Conservation (phyloP, 202 grass and related monocot genomes). For the Hordeum pubiflorum region DNA sequence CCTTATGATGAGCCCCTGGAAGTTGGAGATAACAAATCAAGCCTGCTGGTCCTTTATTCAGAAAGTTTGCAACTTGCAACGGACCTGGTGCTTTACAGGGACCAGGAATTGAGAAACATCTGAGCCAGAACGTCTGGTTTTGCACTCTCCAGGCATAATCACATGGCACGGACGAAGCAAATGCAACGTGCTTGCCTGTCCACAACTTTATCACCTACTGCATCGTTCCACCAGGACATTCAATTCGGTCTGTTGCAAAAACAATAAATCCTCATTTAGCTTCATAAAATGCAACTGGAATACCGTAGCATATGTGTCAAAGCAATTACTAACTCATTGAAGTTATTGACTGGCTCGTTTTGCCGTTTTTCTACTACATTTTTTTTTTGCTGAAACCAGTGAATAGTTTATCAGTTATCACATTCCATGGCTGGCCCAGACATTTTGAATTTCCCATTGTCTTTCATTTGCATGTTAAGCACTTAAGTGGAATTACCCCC, state of each 20-base stretch:
- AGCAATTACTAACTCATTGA: not conserved
- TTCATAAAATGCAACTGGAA: slow-evolving; percentile 1
- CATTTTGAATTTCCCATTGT: not conserved
- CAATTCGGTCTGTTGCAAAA: not conserved
- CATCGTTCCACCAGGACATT: slow-evolving; percentile 13
- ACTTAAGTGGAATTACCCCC: not conserved
- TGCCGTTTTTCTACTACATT: not conserved
- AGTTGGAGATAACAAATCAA: slow-evolving; percentile 34
- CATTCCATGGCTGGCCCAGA: not conserved
- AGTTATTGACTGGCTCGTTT: slow-evolving; percentile 12
- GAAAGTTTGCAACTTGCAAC: slow-evolving; percentile 26
- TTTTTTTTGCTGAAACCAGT: slow-evolving; percentile 13
- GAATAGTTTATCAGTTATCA: slow-evolving; percentile 13
- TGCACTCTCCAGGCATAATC: slow-evolving; percentile 4
- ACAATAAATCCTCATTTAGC: not conserved
- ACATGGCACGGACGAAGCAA: slow-evolving; percentile 7
- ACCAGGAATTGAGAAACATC: slow-evolving; percentile 4
- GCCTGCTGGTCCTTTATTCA: slow-evolving; percentile 13
- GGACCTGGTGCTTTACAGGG: slow-evolving; percentile 25
- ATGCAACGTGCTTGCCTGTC: slow-evolving; percentile 6
- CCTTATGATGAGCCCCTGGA: slow-evolving; percentile 49
- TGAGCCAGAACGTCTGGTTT: not conserved
- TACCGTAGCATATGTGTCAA: not conserved
- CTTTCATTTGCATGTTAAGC: slow-evolving; percentile 3
- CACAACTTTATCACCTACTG: slow-evolving; percentile 15